These are phyloP conservation scores for Quercus tomentella DNA, from an alignment of 331 rosid genomes.

Conservation along the genomic window DNA sequence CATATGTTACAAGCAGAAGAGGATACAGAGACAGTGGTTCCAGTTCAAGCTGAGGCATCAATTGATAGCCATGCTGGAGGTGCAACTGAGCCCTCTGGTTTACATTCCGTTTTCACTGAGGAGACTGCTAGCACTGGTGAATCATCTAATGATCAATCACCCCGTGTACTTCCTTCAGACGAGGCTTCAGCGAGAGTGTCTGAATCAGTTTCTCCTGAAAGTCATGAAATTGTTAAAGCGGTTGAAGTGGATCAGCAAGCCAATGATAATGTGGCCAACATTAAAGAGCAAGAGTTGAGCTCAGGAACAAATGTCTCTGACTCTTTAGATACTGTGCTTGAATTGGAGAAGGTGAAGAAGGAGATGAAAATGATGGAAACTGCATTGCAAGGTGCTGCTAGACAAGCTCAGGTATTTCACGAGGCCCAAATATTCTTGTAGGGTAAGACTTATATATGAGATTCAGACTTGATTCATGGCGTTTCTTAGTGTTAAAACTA, in stretches of 20 bases:
- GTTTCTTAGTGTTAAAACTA: slow-evolving; percentile 8
- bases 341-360: slow-evolving; percentile 70
- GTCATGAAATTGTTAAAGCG: slow-evolving; percentile 25
- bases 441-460: slow-evolving; percentile 7
- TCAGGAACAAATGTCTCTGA: slow-evolving; percentile 36
- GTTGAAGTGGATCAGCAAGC: slow-evolving; percentile 34
- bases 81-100: slow-evolving; percentile 31
- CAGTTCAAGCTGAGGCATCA: slow-evolving; percentile 34
- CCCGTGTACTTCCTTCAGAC: slow-evolving; percentile 30
- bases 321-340: slow-evolving; percentile 44
- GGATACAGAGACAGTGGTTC: slow-evolving; percentile 26
- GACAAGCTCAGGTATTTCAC: slow-evolving; percentile 90
- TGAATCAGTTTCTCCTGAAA: slow-evolving; percentile 35
- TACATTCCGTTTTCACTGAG: slow-evolving; percentile 34
- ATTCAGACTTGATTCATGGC: slow-evolving; percentile 5
- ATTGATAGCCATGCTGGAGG: slow-evolving; percentile 32
- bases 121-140: slow-evolving; percentile 32
- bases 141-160: slow-evolving; percentile 27
- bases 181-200: slow-evolving; percentile 35
- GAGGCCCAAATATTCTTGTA: slow-evolving; percentile 7
- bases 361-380: slow-evolving; percentile 96
- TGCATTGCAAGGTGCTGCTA: slow-evolving; percentile 98
- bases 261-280: slow-evolving; percentile 36
- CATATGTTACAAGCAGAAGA: slow-evolving; percentile 44
- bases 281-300: slow-evolving; percentile 37